phyloP scores from a whole-genome alignment of 2,329 filamentous ascomycete species.

The Alternaria metachromatica region DNA sequence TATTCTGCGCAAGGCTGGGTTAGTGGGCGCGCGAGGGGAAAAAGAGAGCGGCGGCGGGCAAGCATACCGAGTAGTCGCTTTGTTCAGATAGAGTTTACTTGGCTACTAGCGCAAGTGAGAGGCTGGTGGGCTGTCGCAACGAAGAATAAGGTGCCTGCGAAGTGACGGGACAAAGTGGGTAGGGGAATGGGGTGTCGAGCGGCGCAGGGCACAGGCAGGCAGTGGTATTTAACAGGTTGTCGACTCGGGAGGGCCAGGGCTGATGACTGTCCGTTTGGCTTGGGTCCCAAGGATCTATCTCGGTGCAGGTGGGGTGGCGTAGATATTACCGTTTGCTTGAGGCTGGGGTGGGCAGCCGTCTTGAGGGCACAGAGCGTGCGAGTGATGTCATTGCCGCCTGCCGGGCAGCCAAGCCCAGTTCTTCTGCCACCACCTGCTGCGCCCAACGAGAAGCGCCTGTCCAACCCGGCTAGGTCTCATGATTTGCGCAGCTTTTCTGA shows the following conservation, averaged over 20 bases:
- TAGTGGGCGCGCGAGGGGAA: conserved; percentile 16
- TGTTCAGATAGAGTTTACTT: conserved; percentile 15
- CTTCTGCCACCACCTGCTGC: conserved; percentile 7
- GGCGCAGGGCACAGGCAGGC: conserved; percentile 24
- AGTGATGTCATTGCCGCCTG: conserved; percentile 17
- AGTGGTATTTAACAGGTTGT: conserved; percentile 28
- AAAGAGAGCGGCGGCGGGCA: not conserved
- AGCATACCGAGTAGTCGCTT: conserved; percentile 29
- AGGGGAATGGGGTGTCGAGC: conserved; percentile 16
- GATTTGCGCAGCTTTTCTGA: conserved; percentile 15
- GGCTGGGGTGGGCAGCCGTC: conserved; percentile 21
- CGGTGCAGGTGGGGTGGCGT: conserved; percentile 26
- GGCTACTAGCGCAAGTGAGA: conserved; percentile 21
- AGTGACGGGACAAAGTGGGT: conserved; percentile 30
- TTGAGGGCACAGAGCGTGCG: conserved; percentile 5
- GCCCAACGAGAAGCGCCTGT: conserved; percentile 15
- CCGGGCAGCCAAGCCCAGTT: conserved; percentile 8
- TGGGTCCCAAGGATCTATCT: conserved; percentile 19
- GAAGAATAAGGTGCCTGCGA: conserved; percentile 35
- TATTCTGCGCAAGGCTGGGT: conserved; percentile 24
- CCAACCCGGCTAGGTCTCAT: conserved; percentile 5
- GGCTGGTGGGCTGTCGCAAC: conserved; percentile 26
- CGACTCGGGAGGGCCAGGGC: conserved; percentile 13
- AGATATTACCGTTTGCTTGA: conserved; percentile 24
- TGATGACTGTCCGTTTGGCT: conserved; percentile 29